These are phyloP conservation scores for Pseudogymnoascus sp. DNA, from an alignment of 2,329 filamentous ascomycete genomes.

Conservation along the genomic window DNA sequence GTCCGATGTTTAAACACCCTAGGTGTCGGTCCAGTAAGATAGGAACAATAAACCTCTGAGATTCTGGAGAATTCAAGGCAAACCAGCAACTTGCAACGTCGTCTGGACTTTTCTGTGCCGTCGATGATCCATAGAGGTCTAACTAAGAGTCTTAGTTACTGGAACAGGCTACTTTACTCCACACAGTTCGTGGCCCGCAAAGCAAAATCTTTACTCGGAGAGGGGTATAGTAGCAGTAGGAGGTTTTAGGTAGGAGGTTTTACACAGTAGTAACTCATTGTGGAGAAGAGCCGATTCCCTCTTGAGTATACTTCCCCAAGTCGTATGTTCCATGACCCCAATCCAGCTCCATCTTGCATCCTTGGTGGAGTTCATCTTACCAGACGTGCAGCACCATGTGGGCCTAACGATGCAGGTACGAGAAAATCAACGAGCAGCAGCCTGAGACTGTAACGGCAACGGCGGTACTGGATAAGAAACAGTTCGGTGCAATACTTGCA, in stretches of 20 bases:
- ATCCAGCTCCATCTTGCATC: conserved; percentile 2
- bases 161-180: background rate
- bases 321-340: conserved; percentile 4
- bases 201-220: conserved; percentile 4
- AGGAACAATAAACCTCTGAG: background rate
- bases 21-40: background rate
- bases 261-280: conserved; percentile 4
- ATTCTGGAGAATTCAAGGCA: background rate
- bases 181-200: background rate
- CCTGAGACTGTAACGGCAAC: background rate
- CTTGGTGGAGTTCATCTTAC: conserved; percentile 8
- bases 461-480: background rate
- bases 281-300: conserved; percentile 2
- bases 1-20: background rate
- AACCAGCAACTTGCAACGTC: background rate
- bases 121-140: background rate
- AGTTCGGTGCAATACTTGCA: background rate
- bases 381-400: conserved; percentile 6
- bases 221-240: background rate
- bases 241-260: conserved; percentile 5
- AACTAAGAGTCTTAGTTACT: conserved; percentile 5
- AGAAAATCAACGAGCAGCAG: background rate
- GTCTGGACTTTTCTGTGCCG: conserved; percentile 3
- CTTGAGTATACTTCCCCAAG: background rate
- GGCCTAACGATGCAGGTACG: conserved; percentile 5